These are phyloP conservation scores for Lanmaoa pseudosensibilis DNA, from an alignment of 768 basidiomycete genomes.

Conservation along the genomic window DNA sequence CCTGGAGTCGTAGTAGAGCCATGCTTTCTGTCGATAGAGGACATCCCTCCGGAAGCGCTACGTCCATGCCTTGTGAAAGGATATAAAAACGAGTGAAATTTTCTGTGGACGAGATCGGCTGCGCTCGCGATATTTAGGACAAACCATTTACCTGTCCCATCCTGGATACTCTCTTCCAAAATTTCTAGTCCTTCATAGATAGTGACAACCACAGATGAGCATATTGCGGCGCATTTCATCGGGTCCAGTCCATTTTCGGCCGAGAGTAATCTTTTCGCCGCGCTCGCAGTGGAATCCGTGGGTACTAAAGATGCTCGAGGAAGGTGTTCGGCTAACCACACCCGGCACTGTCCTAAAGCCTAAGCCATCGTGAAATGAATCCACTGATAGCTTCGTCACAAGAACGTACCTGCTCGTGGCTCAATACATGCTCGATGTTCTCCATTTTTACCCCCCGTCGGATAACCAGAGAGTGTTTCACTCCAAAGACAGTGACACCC, in stretches of 20 bases:
- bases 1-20: conserved; percentile 41
- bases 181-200: conserved; percentile 64
- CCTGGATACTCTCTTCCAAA: conserved; percentile 63
- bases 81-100: conserved; percentile 75
- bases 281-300: conserved; percentile 71
- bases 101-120: conserved; percentile 35
- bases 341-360: conserved; percentile 80
- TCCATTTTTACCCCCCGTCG: conserved; percentile 54
- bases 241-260: conserved; percentile 39
- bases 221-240: conserved; percentile 66
- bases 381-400: not conserved
- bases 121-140: not conserved
- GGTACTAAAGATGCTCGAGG: conserved; percentile 53
- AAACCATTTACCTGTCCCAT: conserved; percentile 33
- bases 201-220: conserved; percentile 61
- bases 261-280: conserved; percentile 48
- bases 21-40: conserved; percentile 22
- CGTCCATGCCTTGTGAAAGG: conserved; percentile 40
- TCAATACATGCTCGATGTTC: conserved; percentile 60
- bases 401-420: conserved; percentile 72
- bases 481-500: conserved; percentile 57
- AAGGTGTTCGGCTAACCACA: conserved; percentile 54
- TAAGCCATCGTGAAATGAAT: conserved; percentile 28
- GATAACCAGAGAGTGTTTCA: conserved; percentile 72
- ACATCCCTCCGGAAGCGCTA: conserved; percentile 29